Conservation (phyloP, 2,329 filamentous ascomycete species). For the Aspergillus niger region DNA sequence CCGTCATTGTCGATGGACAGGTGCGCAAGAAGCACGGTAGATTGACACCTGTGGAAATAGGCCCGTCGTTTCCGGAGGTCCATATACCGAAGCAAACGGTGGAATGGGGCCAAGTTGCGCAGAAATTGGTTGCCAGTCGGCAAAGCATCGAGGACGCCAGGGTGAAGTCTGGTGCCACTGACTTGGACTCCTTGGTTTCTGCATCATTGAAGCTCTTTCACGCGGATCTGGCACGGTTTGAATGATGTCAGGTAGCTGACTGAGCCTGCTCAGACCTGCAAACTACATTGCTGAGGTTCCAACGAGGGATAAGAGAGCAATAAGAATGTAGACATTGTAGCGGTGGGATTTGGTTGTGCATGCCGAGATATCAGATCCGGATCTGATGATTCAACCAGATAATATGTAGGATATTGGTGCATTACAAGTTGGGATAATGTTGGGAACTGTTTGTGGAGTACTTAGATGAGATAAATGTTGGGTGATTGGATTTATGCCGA, state of each 20-base stretch:
- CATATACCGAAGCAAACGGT: background rate
- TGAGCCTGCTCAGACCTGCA: no score
- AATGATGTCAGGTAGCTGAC: background rate
- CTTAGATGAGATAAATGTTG: no score
- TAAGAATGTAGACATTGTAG: no score
- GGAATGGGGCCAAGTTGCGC: background rate
- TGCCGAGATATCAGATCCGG: no score
- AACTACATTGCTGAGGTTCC: no score
- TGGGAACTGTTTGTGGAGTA: no score
- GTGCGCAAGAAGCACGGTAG: background rate
- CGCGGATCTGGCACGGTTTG: background rate
- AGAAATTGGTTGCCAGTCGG: background rate
- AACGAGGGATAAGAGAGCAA: no score
- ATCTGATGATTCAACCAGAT: no score
- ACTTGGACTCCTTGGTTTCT: background rate
- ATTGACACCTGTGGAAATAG: background rate
- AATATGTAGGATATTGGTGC: no score
- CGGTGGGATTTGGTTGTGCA: no score
- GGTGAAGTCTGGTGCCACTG: background rate
- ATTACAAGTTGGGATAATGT: no score
- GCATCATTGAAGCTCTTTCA: background rate
- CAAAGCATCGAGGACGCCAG: background rate
- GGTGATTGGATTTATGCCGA: no score
- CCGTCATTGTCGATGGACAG: background rate
- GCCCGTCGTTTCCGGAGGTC: background rate